Evolutionary conservation across 331 rosid genomes (phyloP).

Genomic region (Acacia pycnantha): DNA sequence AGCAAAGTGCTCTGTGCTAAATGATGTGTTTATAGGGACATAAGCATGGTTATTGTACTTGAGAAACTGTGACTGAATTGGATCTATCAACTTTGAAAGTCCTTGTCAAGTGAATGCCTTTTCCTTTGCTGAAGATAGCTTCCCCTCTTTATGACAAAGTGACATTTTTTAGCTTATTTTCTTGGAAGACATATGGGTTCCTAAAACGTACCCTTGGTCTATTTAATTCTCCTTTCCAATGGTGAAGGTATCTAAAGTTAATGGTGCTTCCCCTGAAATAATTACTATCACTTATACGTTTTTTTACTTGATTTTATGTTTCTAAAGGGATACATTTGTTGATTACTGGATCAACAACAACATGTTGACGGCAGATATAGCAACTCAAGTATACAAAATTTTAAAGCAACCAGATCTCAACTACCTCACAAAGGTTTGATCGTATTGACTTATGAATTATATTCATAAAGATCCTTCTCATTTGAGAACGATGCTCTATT

Average conservation of each 20-base stretch:
- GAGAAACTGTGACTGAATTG: neutral
- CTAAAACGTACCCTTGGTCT: neutral
- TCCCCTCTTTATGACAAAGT: conserved; percentile 8
- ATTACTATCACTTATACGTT: neutral
- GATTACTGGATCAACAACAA: conserved; percentile 88
- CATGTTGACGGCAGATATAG: conserved; percentile 81
- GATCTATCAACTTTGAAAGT: neutral
- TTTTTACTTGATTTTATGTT: conserved; percentile 24
- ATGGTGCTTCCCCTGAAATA: conserved; percentile 12
- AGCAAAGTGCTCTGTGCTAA: neutral
- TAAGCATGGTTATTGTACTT: neutral
- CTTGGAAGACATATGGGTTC: neutral
- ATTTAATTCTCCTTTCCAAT: neutral
- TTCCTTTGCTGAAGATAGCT: conserved; percentile 9
- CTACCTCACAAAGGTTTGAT: conserved; percentile 75
- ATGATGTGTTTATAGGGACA: neutral
- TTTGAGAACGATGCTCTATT: conserved; percentile 28
- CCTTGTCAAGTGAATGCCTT: neutral
- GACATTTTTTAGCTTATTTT: neutral
- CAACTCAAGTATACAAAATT: conserved; percentile 73
- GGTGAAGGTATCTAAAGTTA: neutral
- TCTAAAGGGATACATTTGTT: conserved; percentile 74
- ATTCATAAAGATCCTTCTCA: conserved; percentile 18
- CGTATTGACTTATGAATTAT: conserved; percentile 13
- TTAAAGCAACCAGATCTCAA: conserved; percentile 88